Conservation (phyloP, 2,329 filamentous ascomycete species). For the Diatrype stigma region DNA sequence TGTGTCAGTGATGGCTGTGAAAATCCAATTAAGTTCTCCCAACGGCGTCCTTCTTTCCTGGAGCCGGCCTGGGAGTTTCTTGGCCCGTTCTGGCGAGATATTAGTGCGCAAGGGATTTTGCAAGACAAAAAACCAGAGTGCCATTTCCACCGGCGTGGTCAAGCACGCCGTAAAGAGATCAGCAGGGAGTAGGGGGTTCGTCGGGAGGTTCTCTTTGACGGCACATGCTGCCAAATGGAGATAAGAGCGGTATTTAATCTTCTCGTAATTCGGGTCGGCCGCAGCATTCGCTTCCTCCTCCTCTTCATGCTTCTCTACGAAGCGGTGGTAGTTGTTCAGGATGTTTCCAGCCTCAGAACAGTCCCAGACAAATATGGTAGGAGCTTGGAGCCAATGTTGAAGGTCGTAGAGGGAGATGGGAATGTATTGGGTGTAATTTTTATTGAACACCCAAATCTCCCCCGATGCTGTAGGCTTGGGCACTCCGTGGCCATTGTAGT, state of each 20-base stretch:
- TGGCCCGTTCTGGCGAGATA: conserved; percentile 75
- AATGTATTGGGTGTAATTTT: conserved; percentile 98
- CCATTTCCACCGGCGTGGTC: conserved; percentile 97
- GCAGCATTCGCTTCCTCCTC: conserved; percentile 75
- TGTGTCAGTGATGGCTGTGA: conserved; percentile 96
- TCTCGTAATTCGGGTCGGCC: conserved; percentile 77
- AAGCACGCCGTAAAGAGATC: conserved; percentile 95
- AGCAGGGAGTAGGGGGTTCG: conserved; percentile 86
- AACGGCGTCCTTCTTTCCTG: conserved; percentile 91
- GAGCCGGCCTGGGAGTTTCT: conserved; percentile 83
- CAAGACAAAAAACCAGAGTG: conserved; percentile 90
- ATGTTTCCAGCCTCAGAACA: conserved; percentile 96
- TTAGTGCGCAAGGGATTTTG: conserved; percentile 74
- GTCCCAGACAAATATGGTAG: conserved; percentile 96
- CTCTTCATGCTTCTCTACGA: conserved; percentile 89
- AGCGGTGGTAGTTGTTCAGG: conserved; percentile 88
- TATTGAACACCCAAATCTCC: conserved; percentile 99
- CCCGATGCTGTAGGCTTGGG: conserved; percentile 92
- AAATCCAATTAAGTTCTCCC: conserved; percentile 98
- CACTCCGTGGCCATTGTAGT: conserved; percentile 98
- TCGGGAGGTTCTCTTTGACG: conserved; percentile 87
- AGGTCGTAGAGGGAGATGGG: conserved; percentile 93
- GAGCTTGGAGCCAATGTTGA: conserved; percentile 91
- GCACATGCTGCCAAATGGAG: conserved; percentile 92
- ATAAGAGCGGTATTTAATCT: conserved; percentile 64